Percentiles rank a stretch among this genome's conserved stretches.
phyloP scores from a whole-genome alignment of 768 basidiomycete genomes.

The Tremella fuciformis region DNA sequence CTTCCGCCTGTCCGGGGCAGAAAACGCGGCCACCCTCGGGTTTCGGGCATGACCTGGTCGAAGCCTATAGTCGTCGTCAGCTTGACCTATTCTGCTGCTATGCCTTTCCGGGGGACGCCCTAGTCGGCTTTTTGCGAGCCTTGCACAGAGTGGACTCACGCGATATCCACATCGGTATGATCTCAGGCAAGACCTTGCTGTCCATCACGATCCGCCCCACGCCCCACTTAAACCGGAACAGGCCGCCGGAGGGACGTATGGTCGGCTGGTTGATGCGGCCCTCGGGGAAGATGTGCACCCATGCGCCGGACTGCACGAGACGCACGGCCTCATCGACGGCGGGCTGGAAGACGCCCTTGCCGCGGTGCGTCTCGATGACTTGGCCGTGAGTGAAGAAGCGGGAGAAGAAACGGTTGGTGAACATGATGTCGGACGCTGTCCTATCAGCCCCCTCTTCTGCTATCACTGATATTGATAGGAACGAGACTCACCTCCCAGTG shows the following conservation, averaged over 20 bases:
- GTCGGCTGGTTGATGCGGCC: slow-evolving; percentile 74
- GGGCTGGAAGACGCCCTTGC: slow-evolving; percentile 81
- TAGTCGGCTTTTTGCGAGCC: too few species aligned
- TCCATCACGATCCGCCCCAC: slow-evolving; percentile 85
- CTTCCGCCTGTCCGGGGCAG: slow-evolving; percentile 63
- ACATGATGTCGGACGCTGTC: slow-evolving; percentile 69
- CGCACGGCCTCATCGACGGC: slow-evolving; percentile 80
- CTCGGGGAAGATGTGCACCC: slow-evolving; percentile 93
- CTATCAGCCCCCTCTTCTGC: not conserved
- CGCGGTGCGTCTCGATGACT: slow-evolving; percentile 86
- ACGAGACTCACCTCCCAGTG: slow-evolving; percentile 60
- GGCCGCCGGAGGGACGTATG: slow-evolving; percentile 44
- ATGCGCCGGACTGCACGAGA: slow-evolving; percentile 74
- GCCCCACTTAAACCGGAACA: slow-evolving; percentile 92
- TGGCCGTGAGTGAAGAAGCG: slow-evolving; percentile 85
- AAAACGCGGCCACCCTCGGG: slow-evolving; percentile 67
- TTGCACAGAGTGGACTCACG: slow-evolving; percentile 53
- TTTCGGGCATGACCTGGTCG: slow-evolving; percentile 86
- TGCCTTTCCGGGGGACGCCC: too few species aligned
- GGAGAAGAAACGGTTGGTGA: slow-evolving; percentile 87
- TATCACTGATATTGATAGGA: slow-evolving; percentile 5
- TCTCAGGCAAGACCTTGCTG: slow-evolving; percentile 62
- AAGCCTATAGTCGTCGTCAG: slow-evolving; percentile 61
- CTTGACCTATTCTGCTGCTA: too few species aligned
- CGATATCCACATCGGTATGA: slow-evolving; percentile 94